phyloP scores from a whole-genome alignment of 129 eudicot species.

The Chrysanthemum lavandulifolium region DNA sequence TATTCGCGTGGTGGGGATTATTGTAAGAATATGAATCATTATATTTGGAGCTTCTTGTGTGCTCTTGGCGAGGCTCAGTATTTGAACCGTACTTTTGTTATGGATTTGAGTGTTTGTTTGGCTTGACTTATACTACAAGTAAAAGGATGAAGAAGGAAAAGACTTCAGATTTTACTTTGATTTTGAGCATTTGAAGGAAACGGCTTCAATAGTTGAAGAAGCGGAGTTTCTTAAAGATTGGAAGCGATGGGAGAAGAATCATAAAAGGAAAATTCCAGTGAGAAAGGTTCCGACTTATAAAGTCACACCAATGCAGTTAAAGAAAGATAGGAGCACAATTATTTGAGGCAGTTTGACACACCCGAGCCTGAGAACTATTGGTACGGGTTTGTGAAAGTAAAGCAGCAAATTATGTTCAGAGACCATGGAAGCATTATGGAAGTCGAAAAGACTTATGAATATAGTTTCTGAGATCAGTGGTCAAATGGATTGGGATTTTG shows the following conservation, averaged over 20 bases:
- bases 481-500: conserved; percentile 98
- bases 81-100: conserved; percentile 84
- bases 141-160: conserved; percentile 92
- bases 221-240: conserved; percentile 76
- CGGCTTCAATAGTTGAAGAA: conserved; percentile 78
- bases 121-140: conserved; percentile 56
- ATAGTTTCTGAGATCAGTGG: conserved; percentile 94
- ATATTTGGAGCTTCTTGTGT: conserved; percentile 93
- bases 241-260: conserved; percentile 80
- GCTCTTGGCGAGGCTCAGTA: conserved; percentile 94
- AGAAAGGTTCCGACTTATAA: conserved; percentile 77
- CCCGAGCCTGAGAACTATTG: conserved; percentile 98
- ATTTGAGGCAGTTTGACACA: conserved; percentile 87
- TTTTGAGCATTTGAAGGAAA: conserved; percentile 94
- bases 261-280: conserved; percentile 60
- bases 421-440: conserved; percentile 91
- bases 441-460: conserved; percentile 93
- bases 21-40: conserved; percentile 95
- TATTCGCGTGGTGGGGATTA: conserved; percentile 96
- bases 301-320: conserved; percentile 81
- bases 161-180: conserved; percentile 92
- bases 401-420: conserved; percentile 62
- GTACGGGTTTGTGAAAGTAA: conserved; percentile 96
- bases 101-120: conserved; percentile 88
- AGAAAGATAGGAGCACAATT: conserved; percentile 74